A percentile compares a stretch with the other conserved stretches of the same genome.
Conservation (phyloP, 2,329 filamentous ascomycete species). For the Elsinoe batatas region DNA sequence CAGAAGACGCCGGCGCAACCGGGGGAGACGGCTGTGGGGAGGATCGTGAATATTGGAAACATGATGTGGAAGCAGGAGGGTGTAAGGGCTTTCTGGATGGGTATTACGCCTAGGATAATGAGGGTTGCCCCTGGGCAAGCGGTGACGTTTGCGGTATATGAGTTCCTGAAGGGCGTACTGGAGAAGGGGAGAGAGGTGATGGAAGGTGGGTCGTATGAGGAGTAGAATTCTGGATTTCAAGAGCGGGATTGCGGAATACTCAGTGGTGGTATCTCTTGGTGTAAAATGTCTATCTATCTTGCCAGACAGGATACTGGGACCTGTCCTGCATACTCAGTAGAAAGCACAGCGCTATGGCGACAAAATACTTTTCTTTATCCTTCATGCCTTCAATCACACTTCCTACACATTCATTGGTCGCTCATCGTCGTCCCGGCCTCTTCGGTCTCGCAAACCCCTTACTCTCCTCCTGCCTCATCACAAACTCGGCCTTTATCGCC, state of each 20-base stretch:
- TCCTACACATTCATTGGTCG: background rate
- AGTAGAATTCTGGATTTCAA: conserved; percentile 27
- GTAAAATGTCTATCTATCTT: background rate
- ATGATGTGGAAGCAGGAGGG: conserved; percentile 71
- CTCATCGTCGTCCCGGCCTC: conserved; percentile 56
- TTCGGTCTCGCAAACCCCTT: conserved; percentile 68
- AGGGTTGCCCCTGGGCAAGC: conserved; percentile 92
- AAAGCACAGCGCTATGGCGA: conserved; percentile 6
- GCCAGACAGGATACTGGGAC: conserved; percentile 4
- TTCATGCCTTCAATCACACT: background rate
- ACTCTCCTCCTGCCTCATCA: conserved; percentile 55
- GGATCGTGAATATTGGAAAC: conserved; percentile 66
- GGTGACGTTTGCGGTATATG: conserved; percentile 55
- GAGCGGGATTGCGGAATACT: no score
- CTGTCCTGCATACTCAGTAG: conserved; percentile 8
- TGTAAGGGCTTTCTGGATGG: conserved; percentile 93
- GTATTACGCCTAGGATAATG: conserved; percentile 96
- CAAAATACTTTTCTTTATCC: conserved; percentile 7
- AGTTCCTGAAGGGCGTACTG: conserved; percentile 41
- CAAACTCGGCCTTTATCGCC: conserved; percentile 55
- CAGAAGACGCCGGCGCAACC: conserved; percentile 79
- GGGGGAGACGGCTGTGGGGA: conserved; percentile 64
- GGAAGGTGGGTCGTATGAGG: conserved; percentile 40
- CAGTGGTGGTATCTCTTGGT: background rate
- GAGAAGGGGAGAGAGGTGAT: conserved; percentile 39